phyloP scores from a whole-genome alignment of 2,329 filamentous ascomycete species.

The Fusarium foetens region DNA sequence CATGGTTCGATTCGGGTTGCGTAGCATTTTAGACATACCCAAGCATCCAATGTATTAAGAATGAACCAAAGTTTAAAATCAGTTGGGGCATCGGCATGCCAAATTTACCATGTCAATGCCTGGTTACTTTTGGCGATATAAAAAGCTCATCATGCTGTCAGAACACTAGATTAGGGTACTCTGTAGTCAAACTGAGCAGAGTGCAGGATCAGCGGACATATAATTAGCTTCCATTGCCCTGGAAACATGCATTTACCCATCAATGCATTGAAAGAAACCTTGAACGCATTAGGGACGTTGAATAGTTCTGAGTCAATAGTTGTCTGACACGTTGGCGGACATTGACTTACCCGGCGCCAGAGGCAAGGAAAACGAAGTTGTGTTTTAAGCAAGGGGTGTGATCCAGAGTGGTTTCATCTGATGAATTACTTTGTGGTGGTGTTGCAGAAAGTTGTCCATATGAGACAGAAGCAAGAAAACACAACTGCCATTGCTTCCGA shows the following conservation, averaged over 20 bases:
- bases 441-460: constrained; percentile 3
- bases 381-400: constrained; percentile 20
- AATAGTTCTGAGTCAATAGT: constrained; percentile 20
- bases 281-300: background rate
- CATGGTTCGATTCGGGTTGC: background rate
- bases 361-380: constrained; percentile 14
- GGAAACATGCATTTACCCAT: background rate
- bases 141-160: background rate
- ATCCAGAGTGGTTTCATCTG: constrained; percentile 30
- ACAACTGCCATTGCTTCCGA: background rate
- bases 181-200: background rate
- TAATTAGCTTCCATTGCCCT: background rate
- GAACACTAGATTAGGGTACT: background rate
- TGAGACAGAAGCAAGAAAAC: background rate
- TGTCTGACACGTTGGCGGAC: constrained; percentile 26
- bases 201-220: background rate
- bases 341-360: constrained; percentile 13
- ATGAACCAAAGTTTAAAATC: background rate
- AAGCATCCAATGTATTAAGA: constrained; percentile 7
- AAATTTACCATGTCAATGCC: background rate
- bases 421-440: constrained; percentile 5
- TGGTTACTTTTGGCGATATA: constrained; percentile 13
- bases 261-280: constrained; percentile 7
- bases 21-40: constrained; percentile 18
- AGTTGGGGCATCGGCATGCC: background rate